These are phyloP conservation scores for Tritrichomonas musculus DNA, from an alignment of 208 protist genomes.

Conservation along the genomic window DNA sequence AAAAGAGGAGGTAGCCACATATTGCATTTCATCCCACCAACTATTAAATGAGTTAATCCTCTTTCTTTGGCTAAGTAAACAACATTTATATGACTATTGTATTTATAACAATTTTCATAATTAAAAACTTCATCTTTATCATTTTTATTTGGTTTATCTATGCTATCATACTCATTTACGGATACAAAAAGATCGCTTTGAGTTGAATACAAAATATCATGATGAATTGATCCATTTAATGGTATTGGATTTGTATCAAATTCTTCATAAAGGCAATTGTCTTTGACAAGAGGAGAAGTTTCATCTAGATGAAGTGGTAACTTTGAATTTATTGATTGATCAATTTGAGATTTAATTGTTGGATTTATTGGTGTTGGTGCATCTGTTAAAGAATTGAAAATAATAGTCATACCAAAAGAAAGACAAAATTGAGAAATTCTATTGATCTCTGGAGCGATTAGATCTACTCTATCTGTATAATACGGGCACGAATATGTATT, in stretches of 20 bases:
- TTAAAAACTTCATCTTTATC: no score
- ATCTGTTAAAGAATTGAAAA: neutral
- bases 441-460: slow-evolving; percentile 29
- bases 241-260: neutral
- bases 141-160: no score
- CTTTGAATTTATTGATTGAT: neutral
- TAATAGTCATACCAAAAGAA: neutral
- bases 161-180: no score
- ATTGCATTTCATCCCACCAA: slow-evolving; percentile 9
- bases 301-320: neutral
- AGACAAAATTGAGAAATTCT: neutral
- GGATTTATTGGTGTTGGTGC: neutral
- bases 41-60: neutral
- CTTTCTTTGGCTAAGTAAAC: neutral
- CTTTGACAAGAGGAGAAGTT: neutral
- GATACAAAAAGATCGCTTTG: neutral
- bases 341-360: neutral
- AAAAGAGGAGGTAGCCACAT: neutral
- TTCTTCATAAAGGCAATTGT: slow-evolving; percentile 9
- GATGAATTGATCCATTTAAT: neutral
- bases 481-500: slow-evolving; percentile 7
- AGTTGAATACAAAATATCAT: slow-evolving; percentile 7
- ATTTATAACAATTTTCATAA: no score
- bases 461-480: slow-evolving; percentile 23
- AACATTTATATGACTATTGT: neutral